Evolutionary conservation across 2,329 filamentous ascomycete species (phyloP), one percentile per base, ranked within the genome.

Genomic region (Didymosphaeria variabile): DNA sequence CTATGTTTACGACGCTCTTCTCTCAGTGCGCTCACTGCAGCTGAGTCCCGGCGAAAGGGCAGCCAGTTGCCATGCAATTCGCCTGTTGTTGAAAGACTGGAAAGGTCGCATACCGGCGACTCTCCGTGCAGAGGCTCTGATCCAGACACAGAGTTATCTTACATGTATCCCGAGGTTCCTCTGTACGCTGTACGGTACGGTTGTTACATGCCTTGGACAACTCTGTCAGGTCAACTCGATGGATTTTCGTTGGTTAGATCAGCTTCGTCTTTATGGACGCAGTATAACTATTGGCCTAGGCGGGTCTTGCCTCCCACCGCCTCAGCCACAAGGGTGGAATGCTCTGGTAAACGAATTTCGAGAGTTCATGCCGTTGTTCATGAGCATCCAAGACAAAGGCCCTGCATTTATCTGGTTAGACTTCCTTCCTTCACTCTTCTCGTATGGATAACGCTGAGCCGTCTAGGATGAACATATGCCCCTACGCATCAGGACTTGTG

Each of bases 41-140:
- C 45, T 49, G 19, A 19, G 45, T 49, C 45, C 45, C 13, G 45
- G 45, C 8, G 45, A 49, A 49, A 23, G 17, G 19, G 45, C 21
- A 49, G 45, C 45, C 45, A 49, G 17, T 31, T 49, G 45, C 13
- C 45, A 49, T 13, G 19, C 7, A 8, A 49, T 49, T 23, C 45
- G 45, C 8, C 15, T 19, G 21, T 49, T 49, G 13, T 31, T 49
- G 45, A 49, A 49, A 31, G 21, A 49, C 21, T 49, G 45, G 45
- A 49, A 49, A 49, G 29, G 45, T 49, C 45, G 45, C 45, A 49
- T 49, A 19, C 45, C 45, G 45, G 45, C 6, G 21, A 49, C 45
- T 31, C 6, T 49, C 12, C 5, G 19, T 49, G 17, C 45, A 26
- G n/a, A 49, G 9, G 45, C 45, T 49, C 19, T 49, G 29, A 5